phyloP scores from a whole-genome alignment of 805 yeast species.

The Schwanniomyces vanrijiae region DNA sequence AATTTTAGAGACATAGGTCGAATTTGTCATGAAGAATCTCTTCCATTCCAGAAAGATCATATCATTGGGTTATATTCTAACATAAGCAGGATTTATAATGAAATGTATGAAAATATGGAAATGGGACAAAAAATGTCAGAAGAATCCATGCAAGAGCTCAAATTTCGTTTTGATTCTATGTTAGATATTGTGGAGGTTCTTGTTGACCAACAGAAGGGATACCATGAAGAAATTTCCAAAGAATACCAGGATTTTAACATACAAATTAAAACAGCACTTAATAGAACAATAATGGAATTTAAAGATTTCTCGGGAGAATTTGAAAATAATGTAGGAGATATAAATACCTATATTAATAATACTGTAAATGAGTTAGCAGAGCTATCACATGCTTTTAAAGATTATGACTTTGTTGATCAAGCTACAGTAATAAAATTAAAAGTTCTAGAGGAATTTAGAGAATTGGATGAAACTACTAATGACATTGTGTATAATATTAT shows the following conservation, averaged over 20 bases:
- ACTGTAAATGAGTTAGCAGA: neutral
- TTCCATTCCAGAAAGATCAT: slow-evolving; percentile 54
- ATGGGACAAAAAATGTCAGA: slow-evolving; percentile 5
- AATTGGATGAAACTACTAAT: slow-evolving; percentile 2
- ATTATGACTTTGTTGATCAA: neutral
- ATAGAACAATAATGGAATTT: neutral
- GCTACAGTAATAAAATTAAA: neutral
- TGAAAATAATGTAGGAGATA: slow-evolving; percentile 4
- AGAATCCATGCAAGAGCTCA: slow-evolving; percentile 1
- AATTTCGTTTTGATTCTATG: slow-evolving; percentile 5
- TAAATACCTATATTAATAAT: neutral
- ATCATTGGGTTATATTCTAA: slow-evolving; percentile 46
- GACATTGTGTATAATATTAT: slow-evolving; percentile 2
- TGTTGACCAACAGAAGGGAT: slow-evolving; percentile 2
- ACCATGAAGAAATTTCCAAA: slow-evolving; percentile 6
- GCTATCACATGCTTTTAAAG: slow-evolving; percentile 1
- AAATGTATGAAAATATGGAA: slow-evolving; percentile 8
- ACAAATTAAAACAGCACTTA: slow-evolving; percentile 2
- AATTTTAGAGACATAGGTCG: slow-evolving; percentile 54
- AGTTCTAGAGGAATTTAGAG: slow-evolving; percentile 1
- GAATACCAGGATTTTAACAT: slow-evolving; percentile 4
- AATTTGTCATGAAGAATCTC: slow-evolving; percentile 52
- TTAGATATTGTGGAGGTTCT: slow-evolving; percentile 2
- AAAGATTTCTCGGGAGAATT: slow-evolving; percentile 1
- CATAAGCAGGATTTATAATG: slow-evolving; percentile 33